Percentiles rank a stretch among this genome's conserved stretches.
Evolutionary conservation across 257 asterid genomes (phyloP).

Genomic region (Penstemon newberryi): DNA sequence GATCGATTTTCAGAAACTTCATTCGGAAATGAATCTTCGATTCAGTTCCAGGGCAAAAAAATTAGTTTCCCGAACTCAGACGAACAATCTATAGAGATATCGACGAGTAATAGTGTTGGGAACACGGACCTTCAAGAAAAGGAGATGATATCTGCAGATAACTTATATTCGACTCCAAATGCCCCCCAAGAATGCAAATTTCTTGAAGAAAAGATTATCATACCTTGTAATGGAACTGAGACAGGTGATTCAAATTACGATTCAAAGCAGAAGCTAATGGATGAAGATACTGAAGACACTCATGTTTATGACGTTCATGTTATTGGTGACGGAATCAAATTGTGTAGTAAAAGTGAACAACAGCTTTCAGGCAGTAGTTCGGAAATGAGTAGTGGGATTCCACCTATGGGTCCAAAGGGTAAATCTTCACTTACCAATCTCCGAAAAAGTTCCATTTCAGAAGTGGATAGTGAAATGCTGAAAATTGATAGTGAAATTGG

Average conservation of each 20-base stretch:
- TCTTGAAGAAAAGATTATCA: slow-evolving; percentile 31
- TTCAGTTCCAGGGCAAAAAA: slow-evolving; percentile 27
- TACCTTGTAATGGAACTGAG: slow-evolving; percentile 33
- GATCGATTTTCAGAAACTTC: slow-evolving; percentile 22
- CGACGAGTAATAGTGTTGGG: slow-evolving; percentile 23
- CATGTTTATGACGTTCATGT: slow-evolving; percentile 43
- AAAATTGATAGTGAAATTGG: slow-evolving; percentile 65
- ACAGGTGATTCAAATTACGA: slow-evolving; percentile 18
- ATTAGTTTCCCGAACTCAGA: slow-evolving; percentile 20
- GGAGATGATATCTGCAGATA: slow-evolving; percentile 45
- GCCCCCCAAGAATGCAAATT: slow-evolving; percentile 30
- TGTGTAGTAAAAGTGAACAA: slow-evolving; percentile 14
- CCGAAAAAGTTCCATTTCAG: slow-evolving; percentile 49
- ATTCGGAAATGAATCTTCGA: slow-evolving; percentile 23
- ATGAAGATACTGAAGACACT: slow-evolving; percentile 28
- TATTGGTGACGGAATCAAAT: slow-evolving; percentile 33
- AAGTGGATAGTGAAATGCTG: slow-evolving; percentile 53
- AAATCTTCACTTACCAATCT: slow-evolving; percentile 33
- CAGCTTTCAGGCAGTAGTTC: slow-evolving; percentile 34
- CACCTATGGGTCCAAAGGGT: slow-evolving; percentile 46
- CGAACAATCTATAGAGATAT: slow-evolving; percentile 11
- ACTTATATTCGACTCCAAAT: slow-evolving; percentile 28
- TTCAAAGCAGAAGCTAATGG: slow-evolving; percentile 26
- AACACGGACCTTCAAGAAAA: slow-evolving; percentile 45
- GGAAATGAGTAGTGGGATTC: slow-evolving; percentile 50